These are phyloP conservation scores for Colletotrichum endophyticum DNA, from an alignment of 2,329 filamentous ascomycete genomes.

Conservation along the genomic window DNA sequence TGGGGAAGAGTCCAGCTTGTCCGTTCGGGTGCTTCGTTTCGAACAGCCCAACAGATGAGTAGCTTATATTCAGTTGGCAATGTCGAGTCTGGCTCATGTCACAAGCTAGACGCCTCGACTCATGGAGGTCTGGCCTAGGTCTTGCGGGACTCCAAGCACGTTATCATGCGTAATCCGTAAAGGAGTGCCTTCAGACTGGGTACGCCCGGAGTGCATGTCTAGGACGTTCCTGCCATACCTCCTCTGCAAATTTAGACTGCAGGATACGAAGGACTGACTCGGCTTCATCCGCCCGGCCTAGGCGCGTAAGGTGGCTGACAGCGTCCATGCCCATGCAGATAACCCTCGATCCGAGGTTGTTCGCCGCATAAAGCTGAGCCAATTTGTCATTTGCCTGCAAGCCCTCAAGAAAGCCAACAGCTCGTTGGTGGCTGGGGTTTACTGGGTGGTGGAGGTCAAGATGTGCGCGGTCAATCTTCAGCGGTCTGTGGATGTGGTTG, in stretches of 20 bases:
- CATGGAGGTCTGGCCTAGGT: rapidly evolving
- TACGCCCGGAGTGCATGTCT: not conserved
- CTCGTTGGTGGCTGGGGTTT: slow-evolving; percentile 49
- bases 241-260: slow-evolving; percentile 36
- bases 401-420: slow-evolving; percentile 48
- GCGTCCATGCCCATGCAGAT: slow-evolving; percentile 39
- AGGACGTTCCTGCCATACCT: not conserved
- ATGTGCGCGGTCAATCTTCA: slow-evolving; percentile 55
- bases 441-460: slow-evolving; percentile 61
- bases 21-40: not conserved
- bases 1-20: not conserved
- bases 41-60: not conserved
- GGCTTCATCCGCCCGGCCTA: slow-evolving; percentile 45
- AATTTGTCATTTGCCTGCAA: slow-evolving; percentile 10
- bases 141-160: not conserved
- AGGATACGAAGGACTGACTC: slow-evolving; percentile 42
- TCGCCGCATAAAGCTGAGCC: not conserved
- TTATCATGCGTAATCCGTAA: not conserved
- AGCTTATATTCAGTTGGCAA: not conserved
- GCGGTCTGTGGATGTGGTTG: slow-evolving; percentile 37
- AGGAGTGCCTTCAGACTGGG: not conserved
- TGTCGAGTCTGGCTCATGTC: not conserved
- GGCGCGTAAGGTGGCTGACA: slow-evolving; percentile 46
- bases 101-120: not conserved
- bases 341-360: not conserved